Conservation (phyloP, 495 filamentous ascomycete species). For the Lasiosphaeria hispida region DNA sequence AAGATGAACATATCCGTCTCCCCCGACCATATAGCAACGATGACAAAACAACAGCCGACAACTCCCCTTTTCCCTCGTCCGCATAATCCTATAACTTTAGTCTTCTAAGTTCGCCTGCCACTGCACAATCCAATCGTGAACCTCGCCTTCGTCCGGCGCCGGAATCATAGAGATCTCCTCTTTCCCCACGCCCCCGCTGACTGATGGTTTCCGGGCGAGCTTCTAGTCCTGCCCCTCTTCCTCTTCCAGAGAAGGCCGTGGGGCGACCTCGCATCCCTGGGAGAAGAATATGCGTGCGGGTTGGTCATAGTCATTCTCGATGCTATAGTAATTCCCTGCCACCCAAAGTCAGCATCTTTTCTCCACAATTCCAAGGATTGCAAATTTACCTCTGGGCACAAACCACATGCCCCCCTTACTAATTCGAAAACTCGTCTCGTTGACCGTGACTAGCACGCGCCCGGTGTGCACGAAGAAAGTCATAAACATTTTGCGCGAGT, state of each 20-base stretch:
- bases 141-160: no score
- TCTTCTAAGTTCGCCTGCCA: no score
- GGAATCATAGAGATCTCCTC: no score
- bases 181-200: constrained; percentile 7
- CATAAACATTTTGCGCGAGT: constrained; percentile 90
- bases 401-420: constrained; percentile 86
- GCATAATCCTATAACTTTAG: no score
- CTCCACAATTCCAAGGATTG: no score
- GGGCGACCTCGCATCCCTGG: constrained; percentile 65
- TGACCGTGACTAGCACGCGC: constrained; percentile 70
- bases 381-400: constrained; percentile 82
- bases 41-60: no score
- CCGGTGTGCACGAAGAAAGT: constrained; percentile 85
- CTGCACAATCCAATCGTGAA: no score
- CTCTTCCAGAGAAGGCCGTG: constrained; percentile 4
- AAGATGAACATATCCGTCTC: no score
- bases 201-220: constrained; percentile 8
- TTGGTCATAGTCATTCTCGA: constrained; percentile 65
- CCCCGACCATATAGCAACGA: no score
- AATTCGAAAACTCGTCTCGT: constrained; percentile 79
- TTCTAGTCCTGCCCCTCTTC: constrained; percentile 11
- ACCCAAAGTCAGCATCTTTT: constrained; percentile 11
- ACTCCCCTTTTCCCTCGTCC: no score
- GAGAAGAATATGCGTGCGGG: constrained; percentile 80
- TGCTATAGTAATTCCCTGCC: constrained; percentile 80